phyloP scores from a whole-genome alignment of 495 filamentous ascomycete species.

The Achaetomiella virescens region DNA sequence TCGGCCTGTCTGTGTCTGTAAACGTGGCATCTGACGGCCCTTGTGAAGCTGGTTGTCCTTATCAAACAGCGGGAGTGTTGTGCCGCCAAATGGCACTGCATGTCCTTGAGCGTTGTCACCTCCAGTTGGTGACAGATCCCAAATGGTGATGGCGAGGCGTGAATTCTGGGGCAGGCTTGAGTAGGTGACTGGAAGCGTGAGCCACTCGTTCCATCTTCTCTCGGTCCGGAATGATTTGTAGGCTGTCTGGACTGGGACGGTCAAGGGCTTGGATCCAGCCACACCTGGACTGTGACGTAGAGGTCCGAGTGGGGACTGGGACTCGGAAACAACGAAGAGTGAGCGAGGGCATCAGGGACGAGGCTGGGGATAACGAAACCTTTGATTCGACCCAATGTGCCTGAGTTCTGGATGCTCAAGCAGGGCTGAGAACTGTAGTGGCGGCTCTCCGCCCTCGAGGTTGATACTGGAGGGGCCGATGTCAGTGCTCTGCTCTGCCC shows the following conservation, averaged over 20 bases:
- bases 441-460: slow-evolving; percentile 79
- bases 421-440: slow-evolving; percentile 71
- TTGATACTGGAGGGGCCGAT: slow-evolving; percentile 44
- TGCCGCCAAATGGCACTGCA: slow-evolving; percentile 87
- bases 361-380: slow-evolving; percentile 4
- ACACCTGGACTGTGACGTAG: slow-evolving; percentile 86
- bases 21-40: slow-evolving; percentile 83
- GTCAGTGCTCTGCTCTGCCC: not conserved
- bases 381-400: slow-evolving; percentile 71
- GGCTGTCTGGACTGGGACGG: slow-evolving; percentile 82
- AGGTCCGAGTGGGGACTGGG: slow-evolving; percentile 69
- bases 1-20: slow-evolving; percentile 80
- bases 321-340: slow-evolving; percentile 36
- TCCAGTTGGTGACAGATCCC: slow-evolving; percentile 82
- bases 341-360: not conserved
- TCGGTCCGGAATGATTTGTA: slow-evolving; percentile 81
- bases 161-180: slow-evolving; percentile 70
- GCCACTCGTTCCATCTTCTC: slow-evolving; percentile 93
- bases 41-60: slow-evolving; percentile 81
- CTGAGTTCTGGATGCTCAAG: slow-evolving; percentile 70
- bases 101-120: slow-evolving; percentile 59
- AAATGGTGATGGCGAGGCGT: slow-evolving; percentile 87
- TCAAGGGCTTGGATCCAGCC: slow-evolving; percentile 92
- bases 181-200: slow-evolving; percentile 76
- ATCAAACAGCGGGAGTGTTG: slow-evolving; percentile 85